Evolutionary conservation across 345 rosid species (phyloP), one percentile per base, ranked within the genome.

Genomic region (Passiflora organensis): DNA sequence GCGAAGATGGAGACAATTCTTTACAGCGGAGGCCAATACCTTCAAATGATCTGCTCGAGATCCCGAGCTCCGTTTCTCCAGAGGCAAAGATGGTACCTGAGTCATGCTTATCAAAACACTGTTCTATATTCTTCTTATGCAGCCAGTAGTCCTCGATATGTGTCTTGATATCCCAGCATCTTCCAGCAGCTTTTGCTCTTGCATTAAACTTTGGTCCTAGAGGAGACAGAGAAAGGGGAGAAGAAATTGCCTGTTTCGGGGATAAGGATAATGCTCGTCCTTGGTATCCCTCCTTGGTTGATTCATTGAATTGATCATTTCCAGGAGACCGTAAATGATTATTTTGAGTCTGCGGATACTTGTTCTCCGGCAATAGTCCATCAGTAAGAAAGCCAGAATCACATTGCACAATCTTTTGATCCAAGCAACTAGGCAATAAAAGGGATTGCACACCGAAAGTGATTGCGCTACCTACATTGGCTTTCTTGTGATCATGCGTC

Each of bases 201-300:
- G 73, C 91, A 42, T 76, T 68, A 60, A 76, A 75, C 65, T 69
- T 91, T 18, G 90, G 96, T 65, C 97, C 96, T 44, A 91, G 88
- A 43, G 97, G 97, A 28, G 97, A 91, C 56, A 82, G 67, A 19
- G 88, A 83, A 47, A 78, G 85, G 59, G 85, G 81, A 25, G 94
- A 70, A 20, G 77, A 76, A 43, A 59, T 47, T 13, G 63, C 48
- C 53, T 58, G 67, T 48, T 65, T 39, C 4, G 76, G 70, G 59
- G 89, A 67, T 55, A 68, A 66, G 32, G 87, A 65, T 68, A 81
- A 72, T 32, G 71, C 74, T 56, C 70, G 70, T 67, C 75, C 72
- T 56, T 21, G 58, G 42, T 76, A 66, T 63, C 77, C 62, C 32
- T 60, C 63, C 67, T 61, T 71, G 55, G 53, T 69, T 55, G 76